Percentiles rank a stretch among this genome's conserved stretches.
Evolutionary conservation across 2,329 filamentous ascomycete genomes (phyloP).

Genomic region (Diaporthe longicolla): DNA sequence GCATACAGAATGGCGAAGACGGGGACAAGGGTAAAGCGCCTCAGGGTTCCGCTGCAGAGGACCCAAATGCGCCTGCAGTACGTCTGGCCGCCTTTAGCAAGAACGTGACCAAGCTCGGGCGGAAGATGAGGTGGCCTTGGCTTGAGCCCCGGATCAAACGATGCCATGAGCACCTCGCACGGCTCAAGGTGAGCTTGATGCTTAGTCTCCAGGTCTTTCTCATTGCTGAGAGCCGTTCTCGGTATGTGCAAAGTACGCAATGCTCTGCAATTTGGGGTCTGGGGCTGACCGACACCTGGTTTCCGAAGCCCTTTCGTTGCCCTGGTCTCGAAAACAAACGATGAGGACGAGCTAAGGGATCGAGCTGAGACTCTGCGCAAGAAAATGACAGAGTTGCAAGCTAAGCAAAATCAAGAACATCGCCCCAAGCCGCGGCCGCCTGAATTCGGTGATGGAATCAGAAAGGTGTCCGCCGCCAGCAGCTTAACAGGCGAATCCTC

Average conservation of each 20-base stretch:
- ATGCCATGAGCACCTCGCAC: not conserved
- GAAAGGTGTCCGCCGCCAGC: not conserved
- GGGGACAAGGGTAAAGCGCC: not conserved
- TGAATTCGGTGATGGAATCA: not conserved
- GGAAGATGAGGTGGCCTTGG: constrained; percentile 17
- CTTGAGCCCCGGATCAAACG: constrained; percentile 10
- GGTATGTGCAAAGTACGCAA: not conserved
- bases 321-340: not conserved
- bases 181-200: not conserved
- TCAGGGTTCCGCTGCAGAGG: not conserved
- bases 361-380: not conserved
- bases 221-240: not conserved
- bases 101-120: not conserved
- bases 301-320: not conserved
- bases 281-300: not conserved
- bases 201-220: not conserved
- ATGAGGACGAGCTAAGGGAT: not conserved
- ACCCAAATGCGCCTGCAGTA: not conserved
- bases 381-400: not conserved
- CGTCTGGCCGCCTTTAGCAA: not conserved
- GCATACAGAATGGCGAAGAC: not conserved
- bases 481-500: not conserved
- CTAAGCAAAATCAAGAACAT: no score
- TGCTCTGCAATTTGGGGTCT: no score
- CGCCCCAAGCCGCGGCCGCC: not conserved